These are phyloP conservation scores for Primulina eburnea DNA, from an alignment of 257 asterid species.

Conservation along the genomic window DNA sequence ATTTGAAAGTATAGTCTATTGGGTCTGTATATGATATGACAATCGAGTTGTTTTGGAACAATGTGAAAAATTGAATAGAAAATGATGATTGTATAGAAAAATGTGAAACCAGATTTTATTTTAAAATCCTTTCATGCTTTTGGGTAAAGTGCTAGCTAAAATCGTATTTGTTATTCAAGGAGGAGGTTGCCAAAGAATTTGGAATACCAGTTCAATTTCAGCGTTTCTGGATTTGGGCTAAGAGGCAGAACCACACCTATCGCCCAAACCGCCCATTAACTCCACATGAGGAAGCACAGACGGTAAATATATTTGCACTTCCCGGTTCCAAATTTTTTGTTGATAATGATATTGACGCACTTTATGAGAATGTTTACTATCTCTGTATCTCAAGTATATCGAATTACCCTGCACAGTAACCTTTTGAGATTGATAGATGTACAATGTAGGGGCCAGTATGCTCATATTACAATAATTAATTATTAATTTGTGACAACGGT, in stretches of 20 bases:
- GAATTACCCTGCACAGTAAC: neutral
- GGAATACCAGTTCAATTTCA: slow-evolving; percentile 77
- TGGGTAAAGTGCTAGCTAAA: neutral
- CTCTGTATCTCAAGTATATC: too few species aligned
- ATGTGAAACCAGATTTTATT: neutral
- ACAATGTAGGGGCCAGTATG: neutral
- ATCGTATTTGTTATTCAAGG: slow-evolving; percentile 42
- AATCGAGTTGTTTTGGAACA: neutral
- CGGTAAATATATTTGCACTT: slow-evolving; percentile 38
- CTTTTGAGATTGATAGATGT: neutral
- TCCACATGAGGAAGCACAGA: slow-evolving; percentile 67
- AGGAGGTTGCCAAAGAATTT: slow-evolving; percentile 81
- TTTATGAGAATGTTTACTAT: neutral
- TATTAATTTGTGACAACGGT: neutral
- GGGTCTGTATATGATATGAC: neutral
- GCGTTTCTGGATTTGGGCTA: slow-evolving; percentile 92
- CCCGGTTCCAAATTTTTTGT: neutral
- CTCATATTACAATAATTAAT: neutral
- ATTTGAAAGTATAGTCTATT: neutral
- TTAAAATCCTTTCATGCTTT: neutral
- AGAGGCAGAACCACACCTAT: slow-evolving; percentile 83
- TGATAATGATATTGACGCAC: neutral
- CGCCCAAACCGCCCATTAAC: slow-evolving; percentile 83
- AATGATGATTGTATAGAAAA: neutral
- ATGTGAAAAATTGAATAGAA: neutral